Evolutionary conservation across 345 rosid species (phyloP).

Genomic region (Eucalyptus regnans): DNA sequence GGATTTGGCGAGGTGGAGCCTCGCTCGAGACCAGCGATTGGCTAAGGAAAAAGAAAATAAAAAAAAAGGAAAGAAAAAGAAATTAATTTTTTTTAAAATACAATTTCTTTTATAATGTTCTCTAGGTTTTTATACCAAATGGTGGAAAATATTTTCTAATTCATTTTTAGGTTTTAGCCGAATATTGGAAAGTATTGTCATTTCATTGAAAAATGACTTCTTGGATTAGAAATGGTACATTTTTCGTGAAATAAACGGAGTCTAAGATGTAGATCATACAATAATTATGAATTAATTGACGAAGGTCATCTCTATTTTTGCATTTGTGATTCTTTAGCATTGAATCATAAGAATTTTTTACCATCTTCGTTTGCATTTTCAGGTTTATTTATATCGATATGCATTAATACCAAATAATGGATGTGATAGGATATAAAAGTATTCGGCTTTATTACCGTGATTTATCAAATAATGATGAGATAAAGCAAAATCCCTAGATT

Average conservation of each 20-base stretch:
- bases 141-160: too few species aligned
- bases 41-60: too few species aligned
- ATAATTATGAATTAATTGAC: background rate
- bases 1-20: too few species aligned
- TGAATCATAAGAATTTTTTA: background rate
- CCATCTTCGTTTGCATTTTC: too few species aligned
- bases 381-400: background rate
- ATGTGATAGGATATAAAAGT: background rate
- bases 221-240: rapidly evolving
- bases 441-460: background rate
- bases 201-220: too few species aligned
- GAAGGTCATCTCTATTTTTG: background rate
- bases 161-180: rapidly evolving
- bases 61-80: too few species aligned
- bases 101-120: too few species aligned
- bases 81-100: too few species aligned
- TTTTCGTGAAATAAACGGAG: rapidly evolving
- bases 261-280: too few species aligned
- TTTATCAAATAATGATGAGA: background rate
- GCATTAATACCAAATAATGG: background rate
- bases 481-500: too few species aligned
- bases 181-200: rapidly evolving
- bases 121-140: rapidly evolving
- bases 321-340: background rate
- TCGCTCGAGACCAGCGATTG: too few species aligned